Base-by-base conservation (phyloP, 805 yeast species). In the Priceomyces medius region DNA sequence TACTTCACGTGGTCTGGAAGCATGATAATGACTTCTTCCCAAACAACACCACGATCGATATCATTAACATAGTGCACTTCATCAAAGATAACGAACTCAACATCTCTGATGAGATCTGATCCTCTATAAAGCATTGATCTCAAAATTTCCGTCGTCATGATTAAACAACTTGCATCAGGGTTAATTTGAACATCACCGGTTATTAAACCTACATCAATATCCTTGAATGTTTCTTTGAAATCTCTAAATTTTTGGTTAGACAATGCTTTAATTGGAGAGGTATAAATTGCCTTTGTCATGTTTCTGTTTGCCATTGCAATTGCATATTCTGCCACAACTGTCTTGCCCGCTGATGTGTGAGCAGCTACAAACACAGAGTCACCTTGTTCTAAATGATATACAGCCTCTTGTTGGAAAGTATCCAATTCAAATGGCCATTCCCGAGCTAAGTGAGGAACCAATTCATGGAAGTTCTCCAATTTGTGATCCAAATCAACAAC, bases 21-120 rank as follows among this genome's bases (percentile, higher is more conserved):
- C 96, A 93, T 88, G 52, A 93, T 93, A 46, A 93, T 93, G 17
- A 93, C 97, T 65, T 93, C 99, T 68, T 93, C 99, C 99, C 99
- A 93, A 3, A 93, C 99, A 10, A 93, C 99, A 56, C 99, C 99
- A 63, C 99, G 81, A 55, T 88, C 96, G 43, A 88, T 83, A 66
- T 93, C 99, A 61, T 93, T 93, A 47, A 93, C 97, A 59, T 93
- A 93, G 64, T 93, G 99, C 1, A 93, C 99, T 60, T 93, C 99
- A 67, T 93, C 99, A 60, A 93, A 93, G 31, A 93, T 89, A 20
- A 93, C 97, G 71, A 90, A 93, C 57, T 91, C 99, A 17, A 93
- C 97, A 64, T 93, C 99, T 61, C 99, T 76, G 53, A 93, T 90
- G 35, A 93, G 64, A 66, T 93, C 99, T 0, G 98, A 96, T 46